Percentiles rank a stretch among this genome's conserved stretches.
These are phyloP conservation scores for Eimeria acervulina DNA, from an alignment of 169 alveolate genomes.

Conservation along the genomic window DNA sequence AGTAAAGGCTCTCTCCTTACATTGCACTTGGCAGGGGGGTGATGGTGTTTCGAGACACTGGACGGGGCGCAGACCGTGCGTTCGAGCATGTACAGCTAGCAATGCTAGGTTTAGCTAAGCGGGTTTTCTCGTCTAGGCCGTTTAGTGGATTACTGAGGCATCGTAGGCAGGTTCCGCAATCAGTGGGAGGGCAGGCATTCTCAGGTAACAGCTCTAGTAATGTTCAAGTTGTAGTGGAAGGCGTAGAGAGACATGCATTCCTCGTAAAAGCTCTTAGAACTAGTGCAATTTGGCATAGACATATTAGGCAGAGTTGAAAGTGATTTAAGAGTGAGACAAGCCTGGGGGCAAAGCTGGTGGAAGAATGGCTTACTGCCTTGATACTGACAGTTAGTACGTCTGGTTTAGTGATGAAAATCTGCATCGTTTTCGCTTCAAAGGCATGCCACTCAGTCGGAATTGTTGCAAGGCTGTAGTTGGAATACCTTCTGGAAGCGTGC, in stretches of 20 bases:
- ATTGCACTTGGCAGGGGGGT: neutral
- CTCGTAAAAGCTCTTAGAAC: neutral
- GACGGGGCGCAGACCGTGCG: neutral
- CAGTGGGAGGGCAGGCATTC: neutral
- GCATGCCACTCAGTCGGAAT: neutral
- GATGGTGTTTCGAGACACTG: neutral
- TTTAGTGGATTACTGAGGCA: neutral
- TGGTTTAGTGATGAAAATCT: neutral
- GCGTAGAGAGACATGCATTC: neutral
- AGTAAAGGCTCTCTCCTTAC: neutral
- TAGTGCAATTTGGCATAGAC: neutral
- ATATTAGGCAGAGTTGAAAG: neutral
- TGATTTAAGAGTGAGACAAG: neutral
- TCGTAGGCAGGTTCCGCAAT: no score
- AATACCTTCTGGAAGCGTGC: neutral
- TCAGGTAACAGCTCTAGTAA: neutral
- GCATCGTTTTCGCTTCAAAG: neutral
- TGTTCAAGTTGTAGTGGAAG: neutral
- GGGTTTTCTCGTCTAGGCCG: neutral
- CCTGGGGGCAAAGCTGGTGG: neutral
- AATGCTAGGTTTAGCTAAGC: neutral
- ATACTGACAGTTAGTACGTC: neutral
- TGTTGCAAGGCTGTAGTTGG: neutral
- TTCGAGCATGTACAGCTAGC: neutral
- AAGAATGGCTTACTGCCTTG: neutral